Base-by-base conservation (phyloP, 805 yeast species). In the Barnettozyma populi region DNA sequence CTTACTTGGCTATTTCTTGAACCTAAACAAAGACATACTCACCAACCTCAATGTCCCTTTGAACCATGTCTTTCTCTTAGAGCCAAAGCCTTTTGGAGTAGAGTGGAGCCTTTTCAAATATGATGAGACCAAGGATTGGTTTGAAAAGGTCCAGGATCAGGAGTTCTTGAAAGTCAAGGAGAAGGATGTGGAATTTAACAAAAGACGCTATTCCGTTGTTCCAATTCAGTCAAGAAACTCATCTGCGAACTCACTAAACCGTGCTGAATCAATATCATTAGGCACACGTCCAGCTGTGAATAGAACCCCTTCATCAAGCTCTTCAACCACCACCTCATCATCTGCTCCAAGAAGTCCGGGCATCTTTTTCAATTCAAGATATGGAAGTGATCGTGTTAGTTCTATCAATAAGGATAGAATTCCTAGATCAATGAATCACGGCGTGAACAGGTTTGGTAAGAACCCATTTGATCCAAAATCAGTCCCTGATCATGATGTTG, bases 81-180 rank as follows among this genome's bases (percentile, higher is more conserved):
- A 92, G 61, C 90, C 92, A 43, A 88, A 87, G 64, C 97, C 98
- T 0, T 92, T 89, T 65, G 98, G 98, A 2, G 95, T 95, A 2
- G 95, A 89, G 51, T 92, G 96, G 89, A 78, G 85, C 13, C 72
- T 90, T 63, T 92, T 84, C 67, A 96, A 90, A 63, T 92, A 84
- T 67, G 85, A 87, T 57, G 97, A 90, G 56, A 67, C 66, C 2
- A 66, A 74, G 36, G 90, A 90, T 62, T 80, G 88, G 84, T 92
- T 92, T 68, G 76, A 70, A 46, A 79, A 85, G 57, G 83, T 89
- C 4, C 68, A 71, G 5, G 65, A 71, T 41, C 65, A 69, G 7
- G 68, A 68, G 42, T 52, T 72, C 43, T 69, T 71, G 48, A 68
- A 72, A 20, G 71, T 66, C 32, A 84, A 78, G 55, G 80, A 84